A percentile compares a stretch with the other conserved stretches of the same genome.
Evolutionary conservation across 139 green algal genomes (phyloP).

Genomic region (Yamagishiella unicocca): DNA sequence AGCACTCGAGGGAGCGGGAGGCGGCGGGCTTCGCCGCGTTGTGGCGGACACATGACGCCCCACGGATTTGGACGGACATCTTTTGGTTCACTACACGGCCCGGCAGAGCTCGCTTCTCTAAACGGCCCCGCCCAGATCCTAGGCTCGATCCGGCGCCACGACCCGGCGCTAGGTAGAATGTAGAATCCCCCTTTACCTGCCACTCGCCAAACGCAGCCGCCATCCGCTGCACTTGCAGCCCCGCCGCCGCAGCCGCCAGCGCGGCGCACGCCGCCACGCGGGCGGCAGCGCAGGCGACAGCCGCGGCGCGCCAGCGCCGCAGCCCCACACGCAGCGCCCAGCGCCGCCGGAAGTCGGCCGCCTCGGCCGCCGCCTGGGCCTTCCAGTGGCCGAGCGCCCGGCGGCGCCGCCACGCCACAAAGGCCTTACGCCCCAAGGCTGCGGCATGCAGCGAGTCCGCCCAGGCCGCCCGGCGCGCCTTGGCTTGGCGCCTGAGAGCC

Average conservation of each 20-base stretch:
- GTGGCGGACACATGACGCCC: too few relatives aligned
- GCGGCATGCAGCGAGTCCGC: not conserved
- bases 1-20: constrained; percentile 8
- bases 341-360: not conserved
- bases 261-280: not conserved
- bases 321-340: not conserved
- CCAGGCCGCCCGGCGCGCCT: not conserved
- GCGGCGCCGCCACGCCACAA: not conserved
- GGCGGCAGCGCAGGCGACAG: not conserved
- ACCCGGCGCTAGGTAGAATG: too few relatives aligned
- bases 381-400: not conserved
- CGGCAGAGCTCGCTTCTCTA: too few relatives aligned
- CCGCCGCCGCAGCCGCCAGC: not conserved
- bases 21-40: not conserved
- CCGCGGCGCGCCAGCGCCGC: not conserved
- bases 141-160: too few relatives aligned
- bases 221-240: not conserved
- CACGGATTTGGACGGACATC: too few relatives aligned
- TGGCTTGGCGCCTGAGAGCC: not conserved
- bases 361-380: not conserved
- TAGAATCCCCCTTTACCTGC: too few relatives aligned
- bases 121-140: too few relatives aligned
- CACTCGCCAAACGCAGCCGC: not conserved
- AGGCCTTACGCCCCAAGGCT: not conserved
- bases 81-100: too few relatives aligned